Evolutionary conservation across 2,329 filamentous ascomycete genomes (phyloP), one percentile per base, ranked within the genome.

Genomic region (Neonectria neomacrospora): DNA sequence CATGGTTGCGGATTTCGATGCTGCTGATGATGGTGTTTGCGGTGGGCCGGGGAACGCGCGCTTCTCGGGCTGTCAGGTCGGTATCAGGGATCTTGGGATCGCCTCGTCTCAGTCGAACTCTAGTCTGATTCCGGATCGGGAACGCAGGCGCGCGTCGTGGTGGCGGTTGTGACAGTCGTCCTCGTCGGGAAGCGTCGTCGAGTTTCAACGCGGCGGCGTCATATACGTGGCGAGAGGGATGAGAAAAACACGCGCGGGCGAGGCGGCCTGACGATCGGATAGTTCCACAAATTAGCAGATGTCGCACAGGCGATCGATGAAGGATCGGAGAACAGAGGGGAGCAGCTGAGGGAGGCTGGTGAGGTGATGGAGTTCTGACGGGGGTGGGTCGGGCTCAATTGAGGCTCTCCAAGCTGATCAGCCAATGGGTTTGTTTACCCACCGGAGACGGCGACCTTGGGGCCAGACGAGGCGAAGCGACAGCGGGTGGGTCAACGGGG

Each of bases 1-100:
- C 93, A 93, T 81, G 80, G 85, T 80, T 76, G 72, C 62, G 66
- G 54, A 50, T 62, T 23, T 61, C 51, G 54, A 44, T 23, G 37
- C 23, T 41, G 53, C 44, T 52, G 57, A 42, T 62, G 34, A 32
- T 47, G 55, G 58, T 28, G 64, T 32, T 32, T 54, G 41, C 18
- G 45, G 26, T 30, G 26, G 28, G 16, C 45, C 16, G 41, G 42
- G 41, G 47, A 63, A 39, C 53, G 50, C 57, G 62, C 63, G 63
- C 63, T 67, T 69, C 55, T 66, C 53, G 20, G 34, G 50, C 57
- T 41, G 48, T 34, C 23, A 28, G 22, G 54, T 67, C 22, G 56
- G 60, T 54, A 18, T 61, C 58, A 45, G 41, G 50, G 42, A 58
- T 55, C 45, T 64, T 50, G 54, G 54, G n/a, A 18, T 60, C 61